phyloP scores from a whole-genome alignment of 352 stramenopile species.

The Phytophthora tubulina region DNA sequence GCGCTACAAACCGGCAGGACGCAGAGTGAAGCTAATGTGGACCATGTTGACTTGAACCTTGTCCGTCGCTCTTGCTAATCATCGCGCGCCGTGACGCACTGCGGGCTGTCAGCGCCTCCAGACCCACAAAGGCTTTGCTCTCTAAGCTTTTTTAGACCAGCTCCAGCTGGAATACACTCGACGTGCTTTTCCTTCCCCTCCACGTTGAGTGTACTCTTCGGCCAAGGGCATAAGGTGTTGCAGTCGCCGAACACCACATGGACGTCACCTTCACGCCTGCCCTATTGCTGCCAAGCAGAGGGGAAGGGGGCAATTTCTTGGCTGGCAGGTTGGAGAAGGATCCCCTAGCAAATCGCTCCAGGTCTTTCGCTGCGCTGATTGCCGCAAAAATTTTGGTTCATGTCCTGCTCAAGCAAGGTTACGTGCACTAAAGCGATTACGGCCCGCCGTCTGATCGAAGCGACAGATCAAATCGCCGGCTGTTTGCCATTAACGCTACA shows the following conservation, averaged over 20 bases:
- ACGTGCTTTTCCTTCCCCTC: slow-evolving; percentile 12
- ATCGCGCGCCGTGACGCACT: slow-evolving; percentile 2
- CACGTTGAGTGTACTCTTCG: slow-evolving; percentile 29
- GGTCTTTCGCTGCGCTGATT: slow-evolving; percentile 8
- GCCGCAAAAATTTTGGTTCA: slow-evolving; percentile 25
- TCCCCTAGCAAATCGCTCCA: slow-evolving; percentile 27
- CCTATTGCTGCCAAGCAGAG: slow-evolving; percentile 27
- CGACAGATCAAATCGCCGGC: slow-evolving; percentile 35
- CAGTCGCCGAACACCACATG: slow-evolving; percentile 10
- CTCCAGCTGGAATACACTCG: slow-evolving; percentile 18
- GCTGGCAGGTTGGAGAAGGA: slow-evolving; percentile 24
- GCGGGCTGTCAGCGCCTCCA: not conserved
- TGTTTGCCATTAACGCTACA: slow-evolving; percentile 33
- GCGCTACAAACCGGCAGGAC: slow-evolving; percentile 9
- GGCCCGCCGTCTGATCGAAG: slow-evolving; percentile 31
- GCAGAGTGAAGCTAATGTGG: slow-evolving; percentile 8
- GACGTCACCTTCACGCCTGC: slow-evolving; percentile 4
- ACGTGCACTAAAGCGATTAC: slow-evolving; percentile 25
- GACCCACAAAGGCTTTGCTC: slow-evolving; percentile 19
- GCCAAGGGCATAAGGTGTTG: slow-evolving; percentile 15
- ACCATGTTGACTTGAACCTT: slow-evolving; percentile 14
- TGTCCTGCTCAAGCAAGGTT: slow-evolving; percentile 8
- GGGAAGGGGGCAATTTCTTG: slow-evolving; percentile 29
- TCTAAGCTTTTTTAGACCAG: slow-evolving; percentile 21
- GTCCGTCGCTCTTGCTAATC: slow-evolving; percentile 17